Evolutionary conservation across 208 protist species (phyloP).

Genomic region (Trypanosoma vivax): DNA sequence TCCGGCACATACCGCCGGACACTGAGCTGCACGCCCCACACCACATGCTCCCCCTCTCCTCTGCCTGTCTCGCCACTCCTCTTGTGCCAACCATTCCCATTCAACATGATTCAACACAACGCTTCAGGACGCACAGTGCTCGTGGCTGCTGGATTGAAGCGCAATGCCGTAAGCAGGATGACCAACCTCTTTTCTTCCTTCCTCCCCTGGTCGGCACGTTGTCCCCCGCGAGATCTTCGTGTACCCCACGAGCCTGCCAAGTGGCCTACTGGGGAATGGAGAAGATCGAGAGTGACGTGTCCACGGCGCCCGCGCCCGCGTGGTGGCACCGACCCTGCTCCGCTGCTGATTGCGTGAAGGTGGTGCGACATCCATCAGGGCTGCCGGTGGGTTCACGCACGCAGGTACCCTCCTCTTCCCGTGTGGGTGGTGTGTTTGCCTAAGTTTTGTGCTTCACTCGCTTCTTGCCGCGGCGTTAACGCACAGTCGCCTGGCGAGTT

Average conservation of each 20-base stretch:
- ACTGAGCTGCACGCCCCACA: not conserved
- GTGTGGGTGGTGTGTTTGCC: not conserved
- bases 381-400: conserved; percentile 3
- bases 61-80: not conserved
- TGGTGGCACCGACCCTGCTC: conserved; percentile 6
- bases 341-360: not conserved
- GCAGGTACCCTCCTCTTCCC: too few species aligned
- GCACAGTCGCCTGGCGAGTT: conserved; percentile 21
- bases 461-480: conserved; percentile 21
- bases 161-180: conserved; percentile 48
- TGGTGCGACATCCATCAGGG: conserved; percentile 7
- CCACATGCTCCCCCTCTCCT: not conserved
- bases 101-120: conserved; percentile 17
- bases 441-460: conserved; percentile 22
- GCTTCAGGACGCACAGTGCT: conserved; percentile 25
- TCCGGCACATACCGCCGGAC: conserved; percentile 9
- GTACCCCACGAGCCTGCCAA: too few species aligned
- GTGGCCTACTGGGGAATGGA: conserved; percentile 29
- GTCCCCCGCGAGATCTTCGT: not conserved
- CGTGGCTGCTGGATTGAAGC: conserved; percentile 36
- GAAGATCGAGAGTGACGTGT: conserved; percentile 1
- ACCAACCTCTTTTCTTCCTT: not conserved
- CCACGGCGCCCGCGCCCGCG: not conserved
- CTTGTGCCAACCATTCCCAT: not conserved
- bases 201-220: too few species aligned